Evolutionary conservation across 192 early-diverging fungal species (phyloP).

Genomic region (Backusella luteola): DNA sequence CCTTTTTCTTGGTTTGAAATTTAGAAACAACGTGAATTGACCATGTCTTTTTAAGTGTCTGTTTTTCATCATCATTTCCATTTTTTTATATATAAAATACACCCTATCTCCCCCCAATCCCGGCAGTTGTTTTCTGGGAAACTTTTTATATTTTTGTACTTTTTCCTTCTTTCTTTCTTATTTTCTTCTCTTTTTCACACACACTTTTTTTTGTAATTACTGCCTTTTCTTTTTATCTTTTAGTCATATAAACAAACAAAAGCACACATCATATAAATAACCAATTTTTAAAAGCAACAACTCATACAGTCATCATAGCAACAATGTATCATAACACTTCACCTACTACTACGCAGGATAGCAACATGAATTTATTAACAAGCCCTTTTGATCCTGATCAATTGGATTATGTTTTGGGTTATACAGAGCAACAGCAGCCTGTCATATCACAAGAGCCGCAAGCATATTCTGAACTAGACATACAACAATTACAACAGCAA

Average conservation of each 20-base stretch:
- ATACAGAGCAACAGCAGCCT: background rate
- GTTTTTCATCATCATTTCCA: background rate
- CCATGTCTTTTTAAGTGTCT: constrained; percentile 2
- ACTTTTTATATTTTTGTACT: background rate
- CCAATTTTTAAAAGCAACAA: background rate
- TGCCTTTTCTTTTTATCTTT: background rate
- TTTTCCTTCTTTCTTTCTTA: background rate
- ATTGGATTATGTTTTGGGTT: background rate
- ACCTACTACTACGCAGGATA: background rate
- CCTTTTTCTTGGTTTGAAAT: background rate
- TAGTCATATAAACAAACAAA: background rate
- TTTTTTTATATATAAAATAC: background rate
- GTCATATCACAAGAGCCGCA: background rate
- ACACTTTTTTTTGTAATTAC: background rate
- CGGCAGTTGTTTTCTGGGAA: background rate
- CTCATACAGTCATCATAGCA: background rate
- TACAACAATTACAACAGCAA: background rate
- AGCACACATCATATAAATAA: background rate
- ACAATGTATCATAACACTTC: constrained; percentile 2
- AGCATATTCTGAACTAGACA: background rate
- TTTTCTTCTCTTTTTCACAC: background rate
- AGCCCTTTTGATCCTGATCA: constrained; percentile 5
- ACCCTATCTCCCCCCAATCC: background rate
- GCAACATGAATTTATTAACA: constrained; percentile 4
- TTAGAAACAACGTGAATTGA: constrained; percentile 2